These are phyloP conservation scores for Mycena haematopus DNA, from an alignment of 768 basidiomycete genomes.

Conservation along the genomic window DNA sequence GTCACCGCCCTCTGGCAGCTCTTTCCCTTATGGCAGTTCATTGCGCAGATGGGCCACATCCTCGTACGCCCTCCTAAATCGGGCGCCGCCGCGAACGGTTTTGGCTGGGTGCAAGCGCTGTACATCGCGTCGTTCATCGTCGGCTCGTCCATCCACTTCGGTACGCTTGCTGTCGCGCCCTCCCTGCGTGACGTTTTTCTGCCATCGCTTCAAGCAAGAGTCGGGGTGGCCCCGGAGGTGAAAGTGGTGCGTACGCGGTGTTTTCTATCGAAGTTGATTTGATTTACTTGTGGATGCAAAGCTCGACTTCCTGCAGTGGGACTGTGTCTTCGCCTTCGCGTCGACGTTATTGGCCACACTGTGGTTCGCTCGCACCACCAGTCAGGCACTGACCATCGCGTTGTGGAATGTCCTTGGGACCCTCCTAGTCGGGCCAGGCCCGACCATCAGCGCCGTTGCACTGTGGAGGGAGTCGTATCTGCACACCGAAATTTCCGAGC, in stretches of 20 bases:
- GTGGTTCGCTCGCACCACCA: conserved; percentile 50
- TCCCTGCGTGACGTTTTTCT: conserved; percentile 41
- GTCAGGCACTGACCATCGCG: conserved; percentile 42
- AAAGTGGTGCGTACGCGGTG: conserved; percentile 32
- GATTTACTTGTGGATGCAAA: conserved; percentile 15
- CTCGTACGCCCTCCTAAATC: conserved; percentile 36
- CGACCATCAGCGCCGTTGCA: conserved; percentile 52
- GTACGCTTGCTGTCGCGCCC: conserved; percentile 42
- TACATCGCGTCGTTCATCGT: conserved; percentile 50
- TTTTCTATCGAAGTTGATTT: not conserved
- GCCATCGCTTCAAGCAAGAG: conserved; percentile 42
- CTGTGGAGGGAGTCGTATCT: conserved; percentile 55
- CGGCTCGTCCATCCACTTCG: conserved; percentile 49
- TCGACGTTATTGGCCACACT: conserved; percentile 52
- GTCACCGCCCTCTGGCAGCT: conserved; percentile 62
- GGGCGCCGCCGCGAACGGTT: not conserved
- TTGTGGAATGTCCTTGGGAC: conserved; percentile 52
- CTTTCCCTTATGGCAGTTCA: conserved; percentile 54
- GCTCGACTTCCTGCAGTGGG: conserved; percentile 60
- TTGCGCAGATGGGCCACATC: conserved; percentile 48
- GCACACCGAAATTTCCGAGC: conserved; percentile 15
- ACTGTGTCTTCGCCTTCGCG: conserved; percentile 45
- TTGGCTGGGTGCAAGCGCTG: conserved; percentile 40
- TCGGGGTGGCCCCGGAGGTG: conserved; percentile 32
- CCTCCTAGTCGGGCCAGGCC: conserved; percentile 55